These are phyloP conservation scores for Ophiostoma ips DNA, from an alignment of 2,329 filamentous ascomycete genomes.

Conservation along the genomic window DNA sequence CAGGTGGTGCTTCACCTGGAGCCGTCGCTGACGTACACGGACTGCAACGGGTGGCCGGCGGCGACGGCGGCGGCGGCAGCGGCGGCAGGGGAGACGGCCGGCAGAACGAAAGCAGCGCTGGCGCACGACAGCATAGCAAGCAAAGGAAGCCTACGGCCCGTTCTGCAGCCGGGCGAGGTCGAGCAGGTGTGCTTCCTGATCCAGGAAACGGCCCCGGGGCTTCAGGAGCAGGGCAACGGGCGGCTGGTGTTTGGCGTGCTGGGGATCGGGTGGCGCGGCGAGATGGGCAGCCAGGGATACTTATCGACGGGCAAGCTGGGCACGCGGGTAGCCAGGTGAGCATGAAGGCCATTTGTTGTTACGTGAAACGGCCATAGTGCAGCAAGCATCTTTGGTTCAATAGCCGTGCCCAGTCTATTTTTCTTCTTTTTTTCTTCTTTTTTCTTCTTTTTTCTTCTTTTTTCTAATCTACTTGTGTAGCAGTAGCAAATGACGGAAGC, in stretches of 20 bases:
- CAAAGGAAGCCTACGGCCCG: slow-evolving; percentile 26
- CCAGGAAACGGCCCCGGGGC: slow-evolving; percentile 27
- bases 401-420: too few species aligned
- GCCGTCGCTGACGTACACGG: slow-evolving; percentile 34
- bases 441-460: too few species aligned
- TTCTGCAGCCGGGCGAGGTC: slow-evolving; percentile 48
- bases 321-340: slow-evolving; percentile 23
- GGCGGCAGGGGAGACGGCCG: background rate
- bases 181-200: slow-evolving; percentile 54
- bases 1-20: slow-evolving; percentile 41
- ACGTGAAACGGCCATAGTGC: too few species aligned
- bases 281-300: slow-evolving; percentile 80
- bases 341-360: too few species aligned
- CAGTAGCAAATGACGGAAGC: too few species aligned
- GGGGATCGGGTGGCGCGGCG: slow-evolving; percentile 74
- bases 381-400: too few species aligned
- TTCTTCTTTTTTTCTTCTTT: too few species aligned
- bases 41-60: slow-evolving; percentile 31
- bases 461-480: too few species aligned
- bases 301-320: slow-evolving; percentile 75
- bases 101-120: background rate
- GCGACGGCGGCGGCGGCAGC: background rate
- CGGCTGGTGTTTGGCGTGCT: slow-evolving; percentile 59
- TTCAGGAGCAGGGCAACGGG: slow-evolving; percentile 23
- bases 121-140: slow-evolving; percentile 16